Base-by-base conservation (phyloP, 73 alveolate genomes). In the Paraurostyla sp. region DNA sequence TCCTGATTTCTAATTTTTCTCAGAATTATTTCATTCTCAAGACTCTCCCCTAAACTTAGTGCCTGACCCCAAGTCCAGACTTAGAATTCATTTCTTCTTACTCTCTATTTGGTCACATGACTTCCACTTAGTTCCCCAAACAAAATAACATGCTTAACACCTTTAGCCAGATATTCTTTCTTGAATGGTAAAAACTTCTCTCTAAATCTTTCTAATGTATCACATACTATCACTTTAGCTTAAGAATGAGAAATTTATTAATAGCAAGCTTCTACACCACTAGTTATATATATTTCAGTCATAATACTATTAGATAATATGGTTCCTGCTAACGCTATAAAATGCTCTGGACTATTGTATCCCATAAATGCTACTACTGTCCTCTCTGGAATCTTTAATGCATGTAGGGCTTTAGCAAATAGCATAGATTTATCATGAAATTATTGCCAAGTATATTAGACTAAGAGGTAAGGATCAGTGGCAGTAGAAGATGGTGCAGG, bases 351-450 rank as follows among this genome's bases (percentile, higher is more conserved):
- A 11, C 89, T 33, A 73, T 93, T 93, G 83, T 46, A 57, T 22
- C 97, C 97, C 93, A 92, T 76, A 71, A 93, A 68, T 22, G 76
- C 63, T 85, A 82, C 60, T 13, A 90, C 58, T 38, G 94, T 35
- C 88, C 93, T 60, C 63, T 92, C 93, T 16, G 80, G 54, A 11
- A 95, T 60, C 18, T 97, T 97, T n/a, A 94, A 43, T 22, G 92
- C 88, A 45, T 92, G 91, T 48, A 95, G 76, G n/a, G 96, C 80
- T 68, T 91, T 91, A 20, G 98, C 99, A 51, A 96, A 93, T 16
- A 35, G 63, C 48, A 59, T 32, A 30, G 83, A 18, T 16, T 69
- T 92, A 46, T 91, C 89, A 69, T 65, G 87, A 59, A 71, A 91
- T 59, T 95, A 76, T 50, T 91, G 48, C 94, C 94, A 95, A 22